Evolutionary conservation across 1,284 basidiomycete species (phyloP).

Genomic region (Trametes sp.): DNA sequence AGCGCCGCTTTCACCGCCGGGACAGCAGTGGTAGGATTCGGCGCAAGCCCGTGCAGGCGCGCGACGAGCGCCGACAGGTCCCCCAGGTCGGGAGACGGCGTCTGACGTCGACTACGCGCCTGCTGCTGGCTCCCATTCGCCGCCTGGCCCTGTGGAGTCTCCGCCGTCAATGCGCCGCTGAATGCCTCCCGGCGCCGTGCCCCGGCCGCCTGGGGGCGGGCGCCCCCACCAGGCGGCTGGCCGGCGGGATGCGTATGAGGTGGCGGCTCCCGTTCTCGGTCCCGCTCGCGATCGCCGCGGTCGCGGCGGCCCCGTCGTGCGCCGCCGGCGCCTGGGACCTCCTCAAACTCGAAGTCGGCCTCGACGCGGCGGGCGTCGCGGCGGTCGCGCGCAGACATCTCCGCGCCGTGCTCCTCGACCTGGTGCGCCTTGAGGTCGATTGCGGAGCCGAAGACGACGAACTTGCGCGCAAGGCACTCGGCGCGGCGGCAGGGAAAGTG

Average conservation of each 20-base stretch:
- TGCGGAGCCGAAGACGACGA: constrained; percentile 90
- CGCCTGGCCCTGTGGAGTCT: constrained; percentile 39
- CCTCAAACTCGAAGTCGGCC: constrained; percentile 83
- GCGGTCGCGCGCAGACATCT: constrained; percentile 82
- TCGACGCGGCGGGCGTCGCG: constrained; percentile 82
- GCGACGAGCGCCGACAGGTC: constrained; percentile 74
- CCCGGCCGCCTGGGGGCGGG: constrained; percentile 43
- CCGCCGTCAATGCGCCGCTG: constrained; percentile 66
- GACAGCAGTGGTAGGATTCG: constrained; percentile 76
- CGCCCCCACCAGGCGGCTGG: constrained; percentile 20
- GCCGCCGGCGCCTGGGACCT: constrained; percentile 47
- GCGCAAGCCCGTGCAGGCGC: constrained; percentile 72
- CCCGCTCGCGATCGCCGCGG: constrained; percentile 54
- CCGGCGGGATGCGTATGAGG: constrained; percentile 39
- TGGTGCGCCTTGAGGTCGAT: constrained; percentile 94
- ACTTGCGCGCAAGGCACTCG: constrained; percentile 86
- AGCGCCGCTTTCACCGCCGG: constrained; percentile 84
- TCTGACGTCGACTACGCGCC: constrained; percentile 42
- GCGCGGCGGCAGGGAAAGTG: constrained; percentile 85
- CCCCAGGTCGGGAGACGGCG: constrained; percentile 54
- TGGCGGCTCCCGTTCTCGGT: constrained; percentile 53
- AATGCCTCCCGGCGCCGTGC: constrained; percentile 65
- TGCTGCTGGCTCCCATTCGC: constrained; percentile 35
- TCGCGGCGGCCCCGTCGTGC: constrained; percentile 50
- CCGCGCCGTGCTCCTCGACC: constrained; percentile 85